Evolutionary conservation across 108 stramenopile species (phyloP).

Genomic region (Cyclotella cryptica): DNA sequence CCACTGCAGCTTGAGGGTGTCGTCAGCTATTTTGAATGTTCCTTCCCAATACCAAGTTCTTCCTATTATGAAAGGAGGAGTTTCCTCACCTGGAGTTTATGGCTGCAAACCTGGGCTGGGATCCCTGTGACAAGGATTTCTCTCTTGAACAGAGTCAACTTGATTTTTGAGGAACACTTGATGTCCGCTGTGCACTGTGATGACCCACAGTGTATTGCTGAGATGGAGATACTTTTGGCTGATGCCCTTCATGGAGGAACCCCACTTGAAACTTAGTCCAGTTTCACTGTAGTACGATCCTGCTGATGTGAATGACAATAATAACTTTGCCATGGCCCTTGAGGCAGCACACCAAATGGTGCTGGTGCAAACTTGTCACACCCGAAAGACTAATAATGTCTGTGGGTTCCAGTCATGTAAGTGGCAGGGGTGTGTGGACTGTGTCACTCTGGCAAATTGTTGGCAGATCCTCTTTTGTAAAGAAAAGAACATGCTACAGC

Average conservation of each 20-base stretch:
- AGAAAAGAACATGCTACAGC: not conserved
- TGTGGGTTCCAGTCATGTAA: too few relatives aligned
- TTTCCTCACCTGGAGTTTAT: not conserved
- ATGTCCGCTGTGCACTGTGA: too few relatives aligned
- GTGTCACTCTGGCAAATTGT: too few relatives aligned
- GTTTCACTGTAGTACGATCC: not conserved
- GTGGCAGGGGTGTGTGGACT: too few relatives aligned
- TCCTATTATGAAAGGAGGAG: not conserved
- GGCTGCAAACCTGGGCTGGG: not conserved
- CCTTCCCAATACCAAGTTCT: too few relatives aligned
- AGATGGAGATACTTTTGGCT: not conserved
- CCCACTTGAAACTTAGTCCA: not conserved
- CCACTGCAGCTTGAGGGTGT: constrained; percentile 2
- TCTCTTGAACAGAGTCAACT: not conserved
- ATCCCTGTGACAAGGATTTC: not conserved
- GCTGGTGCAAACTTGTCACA: not conserved
- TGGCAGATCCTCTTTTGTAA: too few relatives aligned
- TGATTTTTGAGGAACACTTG: not conserved
- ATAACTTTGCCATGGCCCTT: constrained; percentile 22
- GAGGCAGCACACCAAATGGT: not conserved
- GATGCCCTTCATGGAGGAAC: not conserved
- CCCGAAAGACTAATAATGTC: too few relatives aligned
- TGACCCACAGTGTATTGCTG: not conserved
- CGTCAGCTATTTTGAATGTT: not conserved
- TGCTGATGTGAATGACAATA: constrained; percentile 5